Evolutionary conservation across 345 rosid species (phyloP).

Genomic region (Excoecaria cochinchinensis): DNA sequence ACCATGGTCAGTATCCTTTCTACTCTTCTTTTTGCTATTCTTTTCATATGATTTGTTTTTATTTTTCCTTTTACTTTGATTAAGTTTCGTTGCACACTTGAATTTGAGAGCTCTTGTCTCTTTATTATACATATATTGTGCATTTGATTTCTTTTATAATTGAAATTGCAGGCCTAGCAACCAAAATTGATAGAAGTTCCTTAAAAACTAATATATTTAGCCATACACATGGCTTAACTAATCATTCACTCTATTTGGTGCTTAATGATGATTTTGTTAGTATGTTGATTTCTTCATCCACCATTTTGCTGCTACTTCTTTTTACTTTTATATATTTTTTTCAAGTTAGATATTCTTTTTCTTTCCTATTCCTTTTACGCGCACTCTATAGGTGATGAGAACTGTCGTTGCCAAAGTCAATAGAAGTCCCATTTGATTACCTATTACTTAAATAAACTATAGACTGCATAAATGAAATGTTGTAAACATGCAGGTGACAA

Average conservation of each 20-base stretch:
- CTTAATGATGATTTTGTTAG: conserved; percentile 28
- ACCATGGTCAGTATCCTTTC: too few relatives aligned
- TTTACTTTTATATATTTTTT: not conserved
- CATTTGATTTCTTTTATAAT: conserved; percentile 26
- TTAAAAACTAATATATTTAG: conserved; percentile 8
- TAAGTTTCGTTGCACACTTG: too few relatives aligned
- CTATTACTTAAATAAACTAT: not conserved
- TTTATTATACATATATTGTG: conserved; percentile 11
- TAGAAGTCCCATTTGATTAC: not conserved
- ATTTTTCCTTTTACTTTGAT: too few relatives aligned
- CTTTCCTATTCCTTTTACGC: not conserved
- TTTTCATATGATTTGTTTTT: too few relatives aligned
- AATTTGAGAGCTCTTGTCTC: too few relatives aligned
- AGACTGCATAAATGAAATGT: not conserved
- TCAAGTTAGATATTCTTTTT: not conserved
- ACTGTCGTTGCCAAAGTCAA: not conserved
- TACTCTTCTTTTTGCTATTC: too few relatives aligned
- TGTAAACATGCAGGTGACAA: not conserved
- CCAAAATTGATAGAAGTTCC: conserved; percentile 14
- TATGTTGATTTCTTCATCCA: conserved; percentile 12
- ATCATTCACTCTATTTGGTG: conserved; percentile 29
- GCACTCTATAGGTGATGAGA: too few relatives aligned
- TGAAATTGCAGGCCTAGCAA: conserved; percentile 14
- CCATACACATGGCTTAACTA: conserved; percentile 30
- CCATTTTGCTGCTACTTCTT: not conserved